These are phyloP conservation scores for Rhizopus arrhizus DNA, from an alignment of 371 early-diverging fungal genomes.

Conservation along the genomic window DNA sequence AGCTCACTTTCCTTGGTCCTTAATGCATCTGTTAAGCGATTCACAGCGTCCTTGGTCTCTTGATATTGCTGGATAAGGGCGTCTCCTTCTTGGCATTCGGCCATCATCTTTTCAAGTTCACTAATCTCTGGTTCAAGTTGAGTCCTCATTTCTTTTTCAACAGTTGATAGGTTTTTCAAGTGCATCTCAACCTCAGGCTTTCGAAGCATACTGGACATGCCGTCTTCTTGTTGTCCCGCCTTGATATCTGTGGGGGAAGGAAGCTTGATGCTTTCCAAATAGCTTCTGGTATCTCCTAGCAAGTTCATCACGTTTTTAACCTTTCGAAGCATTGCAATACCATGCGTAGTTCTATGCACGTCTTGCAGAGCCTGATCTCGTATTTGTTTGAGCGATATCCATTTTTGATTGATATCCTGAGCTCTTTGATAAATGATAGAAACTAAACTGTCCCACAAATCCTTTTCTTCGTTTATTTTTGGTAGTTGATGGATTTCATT, in stretches of 20 bases:
- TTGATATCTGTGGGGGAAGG: background rate
- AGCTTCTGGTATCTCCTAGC: constrained; percentile 42
- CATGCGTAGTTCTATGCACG: constrained; percentile 24
- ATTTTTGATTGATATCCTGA: constrained; percentile 15
- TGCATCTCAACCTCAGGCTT: constrained; percentile 13
- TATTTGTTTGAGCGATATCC: constrained; percentile 18
- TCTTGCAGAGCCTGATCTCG: constrained; percentile 4
- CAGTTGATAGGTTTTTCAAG: background rate
- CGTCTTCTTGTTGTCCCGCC: constrained; percentile 2
- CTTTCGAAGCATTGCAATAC: constrained; percentile 35
- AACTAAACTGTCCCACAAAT: background rate
- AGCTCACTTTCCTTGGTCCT: constrained; percentile 29
- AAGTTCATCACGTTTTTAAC: constrained; percentile 40
- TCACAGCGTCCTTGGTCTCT: constrained; percentile 24
- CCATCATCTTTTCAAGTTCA: constrained; percentile 10
- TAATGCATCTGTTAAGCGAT: constrained; percentile 17
- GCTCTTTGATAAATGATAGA: constrained; percentile 1
- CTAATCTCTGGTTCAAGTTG: constrained; percentile 22
- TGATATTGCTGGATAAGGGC: constrained; percentile 23
- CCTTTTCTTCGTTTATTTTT: background rate
- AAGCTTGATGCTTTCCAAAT: constrained; percentile 5
- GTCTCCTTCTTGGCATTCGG: constrained; percentile 22
- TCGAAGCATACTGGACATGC: constrained; percentile 14
- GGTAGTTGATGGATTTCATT: background rate
- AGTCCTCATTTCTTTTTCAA: constrained; percentile 19